Evolutionary conservation across 2,329 filamentous ascomycete genomes (phyloP), one percentile per base, ranked within the genome.

Genomic region (Orbilia brochopaga): DNA sequence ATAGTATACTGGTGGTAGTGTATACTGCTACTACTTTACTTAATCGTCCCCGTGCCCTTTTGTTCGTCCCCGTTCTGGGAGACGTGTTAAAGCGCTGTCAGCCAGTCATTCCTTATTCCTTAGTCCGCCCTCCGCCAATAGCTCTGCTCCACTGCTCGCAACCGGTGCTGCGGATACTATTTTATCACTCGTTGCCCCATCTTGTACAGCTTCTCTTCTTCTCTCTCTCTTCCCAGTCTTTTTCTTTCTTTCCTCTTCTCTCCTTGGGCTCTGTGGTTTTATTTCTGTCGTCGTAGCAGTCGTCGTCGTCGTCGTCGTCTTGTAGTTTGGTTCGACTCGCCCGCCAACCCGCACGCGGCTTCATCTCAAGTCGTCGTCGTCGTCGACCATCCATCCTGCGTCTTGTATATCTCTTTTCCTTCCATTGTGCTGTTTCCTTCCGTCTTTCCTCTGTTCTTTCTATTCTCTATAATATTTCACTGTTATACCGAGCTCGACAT

Each of bases 111-210:
- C 67, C 40, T 72, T 72, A 64, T n/a, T n/a, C n/a, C n/a, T n/a
- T n/a, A n/a, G n/a, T n/a, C n/a, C n/a, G n/a, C n/a, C n/a, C n/a
- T n/a, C n/a, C n/a, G n/a, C n/a, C n/a, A n/a, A n/a, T n/a, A n/a
- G n/a, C n/a, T n/a, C n/a, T n/a, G n/a, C n/a, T n/a, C n/a, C n/a
- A n/a, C n/a, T n/a, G n/a, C n/a, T n/a, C n/a, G n/a, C n/a, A 19
- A 55, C 64, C 65, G 67, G 56, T 72, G 54, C 53, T 56, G 40
- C 67, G 56, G 60, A 64, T 72, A 65, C 60, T 72, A 72, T 72
- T 72, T 72, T 72, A 72, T 50, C 67, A 72, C 55, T 72, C 67
- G 67, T 72, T 72, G 60, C 51, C 66, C 67, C 67, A 72, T 72
- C 60, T 23, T 60, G 57, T 56, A 56, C 52, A 54, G 48, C 50